Conservation (phyloP, 2,329 filamentous ascomycete species). For the Geosmithia flava region DNA sequence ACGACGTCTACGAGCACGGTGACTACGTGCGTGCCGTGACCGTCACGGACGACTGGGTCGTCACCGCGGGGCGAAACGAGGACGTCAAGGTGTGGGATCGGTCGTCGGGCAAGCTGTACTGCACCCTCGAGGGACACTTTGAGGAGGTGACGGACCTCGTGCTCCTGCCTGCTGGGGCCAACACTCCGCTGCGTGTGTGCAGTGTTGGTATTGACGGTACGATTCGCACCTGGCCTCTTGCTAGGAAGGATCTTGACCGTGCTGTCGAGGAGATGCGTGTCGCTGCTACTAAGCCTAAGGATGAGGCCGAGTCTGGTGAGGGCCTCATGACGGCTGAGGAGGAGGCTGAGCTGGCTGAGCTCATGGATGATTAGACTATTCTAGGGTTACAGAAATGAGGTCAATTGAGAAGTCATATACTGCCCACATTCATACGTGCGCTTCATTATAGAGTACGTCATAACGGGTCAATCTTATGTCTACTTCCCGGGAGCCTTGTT, state of each 20-base stretch:
- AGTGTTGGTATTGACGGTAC: slow-evolving; percentile 89
- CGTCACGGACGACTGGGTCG: slow-evolving; percentile 62
- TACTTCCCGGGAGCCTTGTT: no score
- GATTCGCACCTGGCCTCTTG: slow-evolving; percentile 70
- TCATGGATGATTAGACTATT: slow-evolving; percentile 62
- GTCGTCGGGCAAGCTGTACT: slow-evolving; percentile 58
- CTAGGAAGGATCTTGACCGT: slow-evolving; percentile 41
- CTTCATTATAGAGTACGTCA: no score
- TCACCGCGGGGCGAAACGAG: slow-evolving; percentile 86
- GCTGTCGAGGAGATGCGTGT: slow-evolving; percentile 30
- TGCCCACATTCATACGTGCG: no score
- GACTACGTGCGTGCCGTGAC: slow-evolving; percentile 82
- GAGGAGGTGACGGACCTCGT: slow-evolving; percentile 82
- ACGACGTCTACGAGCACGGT: slow-evolving; percentile 66
- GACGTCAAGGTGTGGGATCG: slow-evolving; percentile 84
- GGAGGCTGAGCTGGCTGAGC: slow-evolving; percentile 79
- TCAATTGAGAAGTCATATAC: no score
- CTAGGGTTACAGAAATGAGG: no score
- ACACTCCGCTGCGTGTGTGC: slow-evolving; percentile 33
- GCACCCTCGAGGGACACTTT: slow-evolving; percentile 71
- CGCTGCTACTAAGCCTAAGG: slow-evolving; percentile 41
- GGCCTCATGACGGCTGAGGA: slow-evolving; percentile 72
- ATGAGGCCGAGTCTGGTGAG: slow-evolving; percentile 27
- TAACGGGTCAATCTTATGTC: no score
- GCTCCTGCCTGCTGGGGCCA: slow-evolving; percentile 32